Evolutionary conservation across 176 grass and related monocot genomes (phyloP).

Genomic region (Pharus latifolius): DNA sequence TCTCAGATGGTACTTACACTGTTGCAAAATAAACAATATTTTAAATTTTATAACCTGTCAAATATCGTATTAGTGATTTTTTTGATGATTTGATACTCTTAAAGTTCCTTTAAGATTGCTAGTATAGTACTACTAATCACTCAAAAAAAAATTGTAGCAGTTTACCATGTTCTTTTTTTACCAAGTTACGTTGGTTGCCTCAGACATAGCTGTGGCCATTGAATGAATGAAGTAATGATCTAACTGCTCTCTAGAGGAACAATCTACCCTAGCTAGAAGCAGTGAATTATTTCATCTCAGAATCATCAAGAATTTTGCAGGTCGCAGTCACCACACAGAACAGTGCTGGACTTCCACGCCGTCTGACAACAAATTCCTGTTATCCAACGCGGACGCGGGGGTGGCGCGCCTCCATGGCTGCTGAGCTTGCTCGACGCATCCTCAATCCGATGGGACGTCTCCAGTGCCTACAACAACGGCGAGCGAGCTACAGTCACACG

Average conservation of each 20-base stretch:
- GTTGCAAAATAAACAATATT: no score
- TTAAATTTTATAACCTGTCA: no score
- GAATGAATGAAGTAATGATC: conserved; percentile 24
- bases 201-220: not conserved
- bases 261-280: conserved; percentile 21
- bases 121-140: not conserved
- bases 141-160: not conserved
- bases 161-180: not conserved
- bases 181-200: conserved; percentile 9
- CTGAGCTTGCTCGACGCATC: no score
- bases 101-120: not conserved
- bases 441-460: no score
- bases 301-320: conserved; percentile 30
- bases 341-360: conserved; percentile 17
- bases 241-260: conserved; percentile 25
- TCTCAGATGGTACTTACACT: no score
- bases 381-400: no score
- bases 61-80: not conserved
- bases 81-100: not conserved
- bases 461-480: no score
- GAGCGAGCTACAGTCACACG: no score
- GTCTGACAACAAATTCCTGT: conserved; percentile 31
- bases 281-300: conserved; percentile 24
- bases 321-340: conserved; percentile 23
- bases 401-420: no score